Base-by-base conservation (phyloP, 495 filamentous ascomycete species). In the Pyrenula aspistea region DNA sequence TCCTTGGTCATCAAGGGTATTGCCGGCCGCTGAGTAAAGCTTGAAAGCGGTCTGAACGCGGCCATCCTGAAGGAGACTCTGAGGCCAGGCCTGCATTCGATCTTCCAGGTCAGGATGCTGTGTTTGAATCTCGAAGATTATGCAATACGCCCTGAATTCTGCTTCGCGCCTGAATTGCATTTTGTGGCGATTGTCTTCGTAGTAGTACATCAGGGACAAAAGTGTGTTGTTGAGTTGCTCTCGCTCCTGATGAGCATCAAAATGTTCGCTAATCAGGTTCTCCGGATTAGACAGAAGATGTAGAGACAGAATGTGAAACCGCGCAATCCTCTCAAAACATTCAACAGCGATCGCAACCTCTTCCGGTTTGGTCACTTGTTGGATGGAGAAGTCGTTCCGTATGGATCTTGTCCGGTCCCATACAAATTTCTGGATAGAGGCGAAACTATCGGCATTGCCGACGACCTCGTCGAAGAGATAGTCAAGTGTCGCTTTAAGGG, bases 371-470 rank as follows among this genome's bases (percentile, higher is more conserved):
- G 83, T 83, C 25, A 90, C 74, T 61, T 88, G 83, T 62, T 96
- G 90, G 54, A 95, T 88, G 1, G 90, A 91, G 61, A 96, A 94
- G 66, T 99, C 94, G 59, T 93, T 92, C 24, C 94, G 83, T 57
- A 99, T 86, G 4, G 88, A 89, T 56, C 94, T 76, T 21, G 92
- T 95, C 21, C 94, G 82, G 67, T 97, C 92, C 89, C 94, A 96
- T 19, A 97, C 79, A 59, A 93, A 97, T 62, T 85, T 85, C 66
- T 96, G 91, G 47, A 88, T 80, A 2, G 77, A 65, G 0, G 82
- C 78, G 3, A 96, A 74, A 36, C 80, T 73, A 55, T 83, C 77
- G 20, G 82, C 72, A 2, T 82, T 76, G 51, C 77, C 76, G 47
- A 95, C 65, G 10, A 99, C 75, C 57, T 87, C 76, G 51, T 86